Percentiles rank a stretch among this genome's conserved stretches.
Evolutionary conservation across 2,329 filamentous ascomycete species (phyloP).

Genomic region (Aureobasidium musti): DNA sequence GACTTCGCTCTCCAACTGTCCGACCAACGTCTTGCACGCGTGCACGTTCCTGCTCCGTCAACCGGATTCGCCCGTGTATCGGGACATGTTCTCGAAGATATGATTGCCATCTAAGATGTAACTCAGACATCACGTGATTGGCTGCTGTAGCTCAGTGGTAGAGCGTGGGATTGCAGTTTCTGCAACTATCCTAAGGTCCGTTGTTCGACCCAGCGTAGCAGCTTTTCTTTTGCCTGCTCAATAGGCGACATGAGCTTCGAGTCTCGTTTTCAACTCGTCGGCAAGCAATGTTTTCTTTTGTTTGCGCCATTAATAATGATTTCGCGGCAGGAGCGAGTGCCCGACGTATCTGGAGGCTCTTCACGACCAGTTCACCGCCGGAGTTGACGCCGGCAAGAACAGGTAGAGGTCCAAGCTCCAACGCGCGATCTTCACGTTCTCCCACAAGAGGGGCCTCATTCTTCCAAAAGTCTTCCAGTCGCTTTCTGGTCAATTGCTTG

Average conservation of each 20-base stretch:
- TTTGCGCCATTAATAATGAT: neutral
- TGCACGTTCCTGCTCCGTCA: constrained; percentile 3
- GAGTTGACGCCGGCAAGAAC: neutral
- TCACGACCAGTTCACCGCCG: neutral
- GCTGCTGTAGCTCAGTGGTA: constrained; percentile 30
- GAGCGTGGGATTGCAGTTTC: constrained; percentile 29
- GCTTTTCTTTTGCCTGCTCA: constrained; percentile 6
- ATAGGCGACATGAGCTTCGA: neutral
- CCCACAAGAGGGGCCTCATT: neutral
- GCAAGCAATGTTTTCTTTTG: neutral
- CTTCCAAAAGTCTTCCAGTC: neutral
- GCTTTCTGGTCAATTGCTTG: neutral
- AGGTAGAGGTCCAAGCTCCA: constrained; percentile 5
- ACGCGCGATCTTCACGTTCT: neutral
- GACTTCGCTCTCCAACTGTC: constrained; percentile 19
- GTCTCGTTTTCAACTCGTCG: neutral
- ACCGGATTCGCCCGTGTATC: neutral
- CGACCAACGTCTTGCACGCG: constrained; percentile 3
- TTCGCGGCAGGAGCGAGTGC: neutral
- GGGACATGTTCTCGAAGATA: too few relatives aligned
- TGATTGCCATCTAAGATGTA: too few relatives aligned
- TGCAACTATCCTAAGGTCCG: constrained; percentile 29
- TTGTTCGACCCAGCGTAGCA: constrained; percentile 30
- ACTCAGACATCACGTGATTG: constrained; percentile 21
- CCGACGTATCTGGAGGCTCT: neutral